Conservation (phyloP, 768 basidiomycete species). For the Candolleomyces aberdarensis region DNA sequence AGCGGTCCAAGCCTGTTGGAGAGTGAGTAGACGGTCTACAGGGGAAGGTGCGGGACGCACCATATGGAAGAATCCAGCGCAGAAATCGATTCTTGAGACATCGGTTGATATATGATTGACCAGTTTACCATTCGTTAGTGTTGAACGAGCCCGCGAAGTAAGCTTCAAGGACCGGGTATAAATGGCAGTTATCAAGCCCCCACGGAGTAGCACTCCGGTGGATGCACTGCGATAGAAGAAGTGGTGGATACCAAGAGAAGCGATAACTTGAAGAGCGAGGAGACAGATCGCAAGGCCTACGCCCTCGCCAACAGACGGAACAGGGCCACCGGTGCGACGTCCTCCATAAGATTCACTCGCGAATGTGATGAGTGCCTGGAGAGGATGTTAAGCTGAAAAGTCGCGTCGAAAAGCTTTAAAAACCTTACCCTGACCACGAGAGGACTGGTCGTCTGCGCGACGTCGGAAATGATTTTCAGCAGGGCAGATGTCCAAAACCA, state of each 20-base stretch:
- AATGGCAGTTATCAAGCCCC: constrained; percentile 84
- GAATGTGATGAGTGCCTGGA: constrained; percentile 68
- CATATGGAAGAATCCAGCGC: constrained; percentile 77
- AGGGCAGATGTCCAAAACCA: constrained; percentile 75
- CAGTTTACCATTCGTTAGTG: constrained; percentile 82
- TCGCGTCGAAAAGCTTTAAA: neutral
- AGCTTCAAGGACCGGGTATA: constrained; percentile 76
- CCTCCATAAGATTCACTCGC: constrained; percentile 57
- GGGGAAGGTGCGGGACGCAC: constrained; percentile 16
- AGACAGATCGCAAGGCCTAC: constrained; percentile 76
- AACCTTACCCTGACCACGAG: constrained; percentile 74
- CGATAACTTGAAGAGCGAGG: constrained; percentile 61
- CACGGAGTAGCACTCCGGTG: constrained; percentile 77
- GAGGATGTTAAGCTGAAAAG: neutral
- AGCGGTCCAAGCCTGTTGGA: constrained; percentile 57
- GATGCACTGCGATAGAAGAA: constrained; percentile 78
- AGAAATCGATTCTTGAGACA: constrained; percentile 89
- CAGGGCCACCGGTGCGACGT: constrained; percentile 31
- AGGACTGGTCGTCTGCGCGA: constrained; percentile 70
- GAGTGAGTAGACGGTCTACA: neutral
- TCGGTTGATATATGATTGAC: constrained; percentile 95
- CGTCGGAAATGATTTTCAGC: constrained; percentile 60
- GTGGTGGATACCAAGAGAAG: constrained; percentile 71
- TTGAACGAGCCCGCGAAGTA: constrained; percentile 74
- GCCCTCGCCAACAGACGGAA: constrained; percentile 50